These are phyloP conservation scores for Prunus mongolica DNA, from an alignment of 306 rosid species.

Conservation along the genomic window DNA sequence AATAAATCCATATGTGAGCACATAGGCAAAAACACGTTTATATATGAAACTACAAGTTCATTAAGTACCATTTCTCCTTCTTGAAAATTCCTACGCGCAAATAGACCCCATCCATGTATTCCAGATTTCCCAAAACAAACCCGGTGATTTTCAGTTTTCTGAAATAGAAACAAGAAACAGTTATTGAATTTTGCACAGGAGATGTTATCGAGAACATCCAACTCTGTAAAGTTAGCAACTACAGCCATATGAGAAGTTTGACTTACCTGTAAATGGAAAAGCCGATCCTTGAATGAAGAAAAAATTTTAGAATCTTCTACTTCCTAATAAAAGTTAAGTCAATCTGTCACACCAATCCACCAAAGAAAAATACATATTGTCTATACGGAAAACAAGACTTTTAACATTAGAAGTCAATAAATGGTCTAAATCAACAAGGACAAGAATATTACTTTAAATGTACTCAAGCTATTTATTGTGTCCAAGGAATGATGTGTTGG, in stretches of 20 bases:
- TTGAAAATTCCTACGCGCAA: slow-evolving; percentile 82
- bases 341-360: slow-evolving; percentile 7
- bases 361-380: background rate
- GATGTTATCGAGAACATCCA: background rate
- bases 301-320: slow-evolving; percentile 53
- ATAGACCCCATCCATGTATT: slow-evolving; percentile 99
- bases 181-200: background rate
- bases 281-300: slow-evolving; percentile 85
- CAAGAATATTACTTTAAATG: slow-evolving; percentile 45
- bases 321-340: slow-evolving; percentile 48
- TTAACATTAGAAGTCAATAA: background rate
- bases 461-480: slow-evolving; percentile 50
- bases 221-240: slow-evolving; percentile 8
- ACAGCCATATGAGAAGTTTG: slow-evolving; percentile 3
- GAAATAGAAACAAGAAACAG: slow-evolving; percentile 32
- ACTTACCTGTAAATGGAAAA: slow-evolving; percentile 67
- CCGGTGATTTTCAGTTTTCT: slow-evolving; percentile 73
- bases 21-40: background rate
- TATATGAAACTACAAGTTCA: background rate
- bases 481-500: slow-evolving; percentile 66
- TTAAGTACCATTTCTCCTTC: slow-evolving; percentile 92
- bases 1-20: background rate
- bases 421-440: slow-evolving; percentile 7
- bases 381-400: slow-evolving; percentile 4
- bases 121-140: slow-evolving; percentile 97